Percentiles rank a stretch among this genome's conserved stretches.
Conservation (phyloP, 139 green algal genomes). For the Chlamydomonas applanata region DNA sequence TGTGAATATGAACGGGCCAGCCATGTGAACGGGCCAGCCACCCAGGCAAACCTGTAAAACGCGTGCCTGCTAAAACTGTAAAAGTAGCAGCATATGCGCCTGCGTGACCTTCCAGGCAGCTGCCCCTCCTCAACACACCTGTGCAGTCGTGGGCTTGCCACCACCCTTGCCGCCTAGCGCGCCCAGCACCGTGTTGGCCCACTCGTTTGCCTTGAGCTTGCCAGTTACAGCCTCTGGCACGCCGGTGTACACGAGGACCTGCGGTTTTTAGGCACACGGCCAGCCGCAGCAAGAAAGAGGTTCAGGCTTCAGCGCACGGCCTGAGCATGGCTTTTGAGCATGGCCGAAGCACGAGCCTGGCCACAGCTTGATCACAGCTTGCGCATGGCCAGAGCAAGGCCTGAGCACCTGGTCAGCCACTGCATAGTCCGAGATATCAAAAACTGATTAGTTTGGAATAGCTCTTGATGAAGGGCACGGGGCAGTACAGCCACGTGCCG, state of each 20-base stretch:
- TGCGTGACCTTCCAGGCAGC: too few species aligned
- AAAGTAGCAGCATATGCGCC: too few species aligned
- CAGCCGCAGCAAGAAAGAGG: too few species aligned
- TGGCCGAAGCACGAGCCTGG: neutral
- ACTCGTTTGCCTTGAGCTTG: conserved; percentile 78
- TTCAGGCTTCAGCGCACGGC: neutral
- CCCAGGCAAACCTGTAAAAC: neutral
- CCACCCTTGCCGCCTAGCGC: conserved; percentile 90
- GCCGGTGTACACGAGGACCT: conserved; percentile 48
- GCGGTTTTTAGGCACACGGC: too few species aligned
- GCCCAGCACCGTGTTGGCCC: conserved; percentile 61
- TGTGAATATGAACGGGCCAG: neutral
- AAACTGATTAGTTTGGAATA: too few species aligned
- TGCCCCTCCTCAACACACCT: conserved; percentile 58
- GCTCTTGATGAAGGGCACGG: too few species aligned
- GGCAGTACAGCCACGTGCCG: too few species aligned
- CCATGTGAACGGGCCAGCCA: neutral
- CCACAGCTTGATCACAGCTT: neutral
- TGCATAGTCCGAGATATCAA: too few species aligned
- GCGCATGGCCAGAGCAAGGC: neutral
- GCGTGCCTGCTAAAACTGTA: neutral
- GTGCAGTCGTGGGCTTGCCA: conserved; percentile 76
- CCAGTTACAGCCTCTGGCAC: conserved; percentile 65
- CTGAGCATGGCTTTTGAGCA: neutral
- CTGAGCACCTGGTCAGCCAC: too few species aligned